phyloP scores from a whole-genome alignment of 371 early-diverging fungal species.

The Mucor mucedo region DNA sequence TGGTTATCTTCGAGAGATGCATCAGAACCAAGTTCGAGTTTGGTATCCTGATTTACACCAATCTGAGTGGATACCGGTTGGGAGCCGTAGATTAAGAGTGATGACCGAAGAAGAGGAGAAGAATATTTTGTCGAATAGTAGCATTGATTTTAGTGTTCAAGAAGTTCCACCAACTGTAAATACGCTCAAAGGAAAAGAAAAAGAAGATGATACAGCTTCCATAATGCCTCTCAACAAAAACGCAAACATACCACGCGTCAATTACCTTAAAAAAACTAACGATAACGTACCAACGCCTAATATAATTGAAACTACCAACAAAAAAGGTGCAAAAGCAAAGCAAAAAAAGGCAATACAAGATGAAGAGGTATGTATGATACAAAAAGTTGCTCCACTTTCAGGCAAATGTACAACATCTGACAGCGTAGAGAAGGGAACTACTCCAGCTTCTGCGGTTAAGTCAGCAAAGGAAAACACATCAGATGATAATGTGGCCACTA shows the following conservation, averaged over 20 bases:
- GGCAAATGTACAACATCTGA: no score
- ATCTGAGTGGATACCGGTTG: slow-evolving; percentile 44
- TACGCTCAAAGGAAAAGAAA: background rate
- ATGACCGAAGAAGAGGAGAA: slow-evolving; percentile 38
- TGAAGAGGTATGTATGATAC: no score
- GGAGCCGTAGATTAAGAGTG: slow-evolving; percentile 45
- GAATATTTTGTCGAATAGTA: background rate
- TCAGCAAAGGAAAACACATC: background rate
- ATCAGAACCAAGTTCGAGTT: slow-evolving; percentile 36
- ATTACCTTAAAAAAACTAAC: no score
- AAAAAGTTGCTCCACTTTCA: no score
- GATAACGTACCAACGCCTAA: no score
- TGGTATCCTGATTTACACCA: slow-evolving; percentile 43
- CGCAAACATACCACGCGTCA: no score
- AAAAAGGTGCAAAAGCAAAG: no score
- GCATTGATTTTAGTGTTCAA: slow-evolving; percentile 4
- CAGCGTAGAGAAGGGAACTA: background rate
- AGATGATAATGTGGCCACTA: background rate
- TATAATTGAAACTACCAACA: no score
- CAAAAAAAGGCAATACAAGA: no score
- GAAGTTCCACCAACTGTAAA: slow-evolving; percentile 10
- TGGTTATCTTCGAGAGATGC: slow-evolving; percentile 44
- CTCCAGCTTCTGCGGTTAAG: background rate
- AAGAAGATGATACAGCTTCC: background rate
- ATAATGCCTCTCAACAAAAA: no score